phyloP scores from a whole-genome alignment of 1,284 basidiomycete species.

The Apiotrichum laibachii region DNA sequence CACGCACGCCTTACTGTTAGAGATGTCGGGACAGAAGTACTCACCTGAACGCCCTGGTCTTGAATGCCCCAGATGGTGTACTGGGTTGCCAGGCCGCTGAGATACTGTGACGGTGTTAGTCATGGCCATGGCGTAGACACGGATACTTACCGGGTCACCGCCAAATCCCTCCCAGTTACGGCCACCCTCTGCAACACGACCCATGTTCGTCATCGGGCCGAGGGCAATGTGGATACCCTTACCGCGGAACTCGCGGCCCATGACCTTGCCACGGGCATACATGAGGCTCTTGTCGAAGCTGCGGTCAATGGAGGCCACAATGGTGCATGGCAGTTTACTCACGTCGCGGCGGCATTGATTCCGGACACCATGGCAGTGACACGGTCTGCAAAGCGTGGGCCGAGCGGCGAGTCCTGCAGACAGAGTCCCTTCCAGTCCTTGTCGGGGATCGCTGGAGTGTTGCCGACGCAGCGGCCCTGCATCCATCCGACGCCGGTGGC shows the following conservation, averaged over 20 bases:
- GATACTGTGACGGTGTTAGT: constrained; percentile 49
- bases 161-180: constrained; percentile 85
- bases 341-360: constrained; percentile 70
- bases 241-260: constrained; percentile 72
- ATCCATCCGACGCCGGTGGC: constrained; percentile 54
- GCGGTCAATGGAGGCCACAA: no score
- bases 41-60: constrained; percentile 60
- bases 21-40: no score
- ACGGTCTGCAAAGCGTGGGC: constrained; percentile 48
- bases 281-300: constrained; percentile 65
- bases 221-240: constrained; percentile 75
- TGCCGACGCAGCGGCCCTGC: constrained; percentile 62
- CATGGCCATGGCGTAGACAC: no score
- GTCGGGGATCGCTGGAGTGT: constrained; percentile 61
- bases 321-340: no score
- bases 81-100: constrained; percentile 65
- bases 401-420: constrained; percentile 52
- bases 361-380: constrained; percentile 68
- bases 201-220: constrained; percentile 56
- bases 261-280: constrained; percentile 67
- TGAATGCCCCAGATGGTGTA: constrained; percentile 75
- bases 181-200: constrained; percentile 63
- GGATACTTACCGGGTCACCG: constrained; percentile 50
- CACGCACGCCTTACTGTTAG: constrained; percentile 29
- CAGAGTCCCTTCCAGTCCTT: constrained; percentile 69